Evolutionary conservation across 805 yeast genomes (phyloP).

Genomic region (Nakazawaea wickerhamii): DNA sequence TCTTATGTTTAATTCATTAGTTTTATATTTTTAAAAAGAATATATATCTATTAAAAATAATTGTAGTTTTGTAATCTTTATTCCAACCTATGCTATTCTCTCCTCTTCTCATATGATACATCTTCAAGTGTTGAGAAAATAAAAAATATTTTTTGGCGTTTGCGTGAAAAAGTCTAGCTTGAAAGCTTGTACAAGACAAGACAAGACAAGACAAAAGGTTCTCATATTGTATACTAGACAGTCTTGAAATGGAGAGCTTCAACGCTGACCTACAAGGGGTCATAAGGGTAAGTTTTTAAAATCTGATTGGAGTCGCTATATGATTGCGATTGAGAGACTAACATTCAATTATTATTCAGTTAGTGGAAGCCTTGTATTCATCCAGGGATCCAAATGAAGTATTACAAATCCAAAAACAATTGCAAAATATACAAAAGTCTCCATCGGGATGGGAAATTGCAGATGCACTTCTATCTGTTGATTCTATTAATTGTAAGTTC

Average conservation of each 20-base stretch:
- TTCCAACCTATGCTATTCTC: too few species aligned
- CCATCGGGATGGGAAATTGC: constrained; percentile 55
- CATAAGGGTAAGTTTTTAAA: background rate
- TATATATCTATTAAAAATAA: background rate
- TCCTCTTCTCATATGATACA: too few species aligned
- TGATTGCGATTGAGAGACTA: background rate
- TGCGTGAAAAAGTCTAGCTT: too few species aligned
- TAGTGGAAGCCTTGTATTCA: constrained; percentile 40
- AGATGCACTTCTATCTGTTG: constrained; percentile 36
- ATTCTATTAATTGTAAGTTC: constrained; percentile 50
- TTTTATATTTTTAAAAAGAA: constrained; percentile 2
- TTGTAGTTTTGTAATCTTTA: background rate
- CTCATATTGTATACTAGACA: too few species aligned
- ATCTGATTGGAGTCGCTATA: too few species aligned
- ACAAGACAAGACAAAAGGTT: too few species aligned
- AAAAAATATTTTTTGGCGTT: too few species aligned
- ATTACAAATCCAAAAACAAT: constrained; percentile 40
- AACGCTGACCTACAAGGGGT: background rate
- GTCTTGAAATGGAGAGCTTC: background rate
- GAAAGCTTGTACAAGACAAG: too few species aligned
- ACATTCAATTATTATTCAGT: constrained; percentile 11
- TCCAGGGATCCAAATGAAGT: constrained; percentile 34
- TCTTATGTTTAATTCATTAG: constrained; percentile 2
- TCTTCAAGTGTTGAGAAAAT: too few species aligned
- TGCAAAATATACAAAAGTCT: constrained; percentile 57